A percentile compares a stretch with the other conserved stretches of the same genome.
Conservation (phyloP, 2,329 filamentous ascomycete species). For the Pseudogymnoascus sp. region DNA sequence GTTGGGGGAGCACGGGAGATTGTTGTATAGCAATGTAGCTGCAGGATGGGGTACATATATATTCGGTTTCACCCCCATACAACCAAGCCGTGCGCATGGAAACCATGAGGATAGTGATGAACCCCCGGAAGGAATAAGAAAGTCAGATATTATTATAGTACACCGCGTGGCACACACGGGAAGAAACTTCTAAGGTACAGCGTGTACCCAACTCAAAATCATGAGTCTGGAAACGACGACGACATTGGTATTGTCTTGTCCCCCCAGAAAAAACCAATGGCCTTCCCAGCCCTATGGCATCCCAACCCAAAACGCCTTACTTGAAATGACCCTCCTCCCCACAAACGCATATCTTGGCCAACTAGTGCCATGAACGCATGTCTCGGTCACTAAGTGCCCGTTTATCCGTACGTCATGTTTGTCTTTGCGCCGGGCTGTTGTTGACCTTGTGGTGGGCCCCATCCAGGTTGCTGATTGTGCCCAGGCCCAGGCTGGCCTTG, state of each 20-base stretch:
- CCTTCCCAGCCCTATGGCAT: not conserved
- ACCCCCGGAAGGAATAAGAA: not conserved
- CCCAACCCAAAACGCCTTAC: not conserved
- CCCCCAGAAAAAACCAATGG: not conserved
- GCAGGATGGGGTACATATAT: constrained; percentile 1
- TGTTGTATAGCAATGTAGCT: not conserved
- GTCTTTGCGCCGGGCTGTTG: not conserved
- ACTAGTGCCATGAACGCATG: not conserved
- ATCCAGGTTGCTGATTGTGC: not conserved
- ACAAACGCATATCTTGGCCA: not conserved
- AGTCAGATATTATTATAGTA: constrained; percentile 2
- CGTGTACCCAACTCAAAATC: not conserved
- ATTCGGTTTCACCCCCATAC: not conserved
- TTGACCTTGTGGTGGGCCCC: constrained; percentile 5
- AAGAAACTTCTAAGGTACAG: not conserved
- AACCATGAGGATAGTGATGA: not conserved
- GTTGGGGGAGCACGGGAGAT: not conserved
- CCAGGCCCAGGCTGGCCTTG: not conserved
- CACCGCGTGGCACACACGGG: not conserved
- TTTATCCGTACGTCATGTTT: constrained; percentile 8
- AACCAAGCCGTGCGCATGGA: not conserved
- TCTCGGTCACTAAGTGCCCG: not conserved
- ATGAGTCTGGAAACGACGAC: not conserved
- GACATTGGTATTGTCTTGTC: constrained; percentile 3
- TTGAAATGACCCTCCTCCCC: not conserved